Base-by-base conservation (phyloP, 306 rosid species). In the Vigna mungo region DNA sequence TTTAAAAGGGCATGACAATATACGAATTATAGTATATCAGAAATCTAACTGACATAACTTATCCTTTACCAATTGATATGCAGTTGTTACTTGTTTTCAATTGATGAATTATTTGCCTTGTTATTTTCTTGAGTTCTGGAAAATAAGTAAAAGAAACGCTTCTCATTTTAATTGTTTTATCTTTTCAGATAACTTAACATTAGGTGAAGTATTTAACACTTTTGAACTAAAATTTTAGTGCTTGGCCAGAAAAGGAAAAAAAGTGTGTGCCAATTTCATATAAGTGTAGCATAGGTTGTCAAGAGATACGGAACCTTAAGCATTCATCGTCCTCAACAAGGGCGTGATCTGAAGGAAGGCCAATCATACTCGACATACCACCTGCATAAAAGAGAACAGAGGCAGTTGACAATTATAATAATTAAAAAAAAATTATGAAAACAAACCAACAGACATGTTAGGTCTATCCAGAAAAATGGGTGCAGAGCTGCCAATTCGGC, bases 301-400 rank as follows among this genome's bases (percentile, higher is more conserved):
- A 84, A 77, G 53, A 64, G 71, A 76, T 44, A 74, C 58, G 78
- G 69, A 81, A 95, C 99, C 99, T 90, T 75, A 86, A 79, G 85
- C 99, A 95, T 76, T 95, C 99, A 32, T 86, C 92, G 66, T 92
- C 99, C 48, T 89, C 90, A 15, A 87, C 83, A 43, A 95, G 92
- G 51, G 98, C 96, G 15, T 91, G 98, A 83, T 95, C 99, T 27
- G 98, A 95, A 86, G 96, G 91, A 83, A 90, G 99, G 59, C 99
- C 99, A 46, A 90, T 44, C 99, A 95, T 90, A 81, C 91, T 86
- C 20, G 91, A 48, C 96, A 90, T 92, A 56, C 98, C 89, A 62
- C 89, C 98, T 92, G 80, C 63, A 75, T 68, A 77, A 58, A 62
- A 84, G 75, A 64, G 51, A 84, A 49, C 65, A 62, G 25, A 58